These are phyloP conservation scores for Guyanaporus albipodus DNA, from an alignment of 768 basidiomycete species.

Conservation along the genomic window DNA sequence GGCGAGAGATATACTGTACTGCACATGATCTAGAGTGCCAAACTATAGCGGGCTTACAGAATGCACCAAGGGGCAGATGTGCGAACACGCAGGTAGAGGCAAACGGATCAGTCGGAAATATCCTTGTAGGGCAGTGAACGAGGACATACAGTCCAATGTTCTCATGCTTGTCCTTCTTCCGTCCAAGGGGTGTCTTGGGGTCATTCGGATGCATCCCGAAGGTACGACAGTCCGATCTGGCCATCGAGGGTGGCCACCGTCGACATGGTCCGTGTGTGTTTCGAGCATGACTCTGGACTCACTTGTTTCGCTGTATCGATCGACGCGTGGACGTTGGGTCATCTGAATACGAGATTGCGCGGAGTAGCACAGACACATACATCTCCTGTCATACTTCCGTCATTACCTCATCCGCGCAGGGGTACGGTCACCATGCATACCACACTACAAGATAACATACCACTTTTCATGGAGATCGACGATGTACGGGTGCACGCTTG, in stretches of 20 bases:
- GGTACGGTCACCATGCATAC: too few species aligned
- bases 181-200: slow-evolving; percentile 59
- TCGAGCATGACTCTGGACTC: slow-evolving; percentile 3
- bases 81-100: background rate
- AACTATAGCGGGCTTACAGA: too few species aligned
- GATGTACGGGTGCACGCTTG: too few species aligned
- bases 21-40: too few species aligned
- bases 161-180: slow-evolving; percentile 76
- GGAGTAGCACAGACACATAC: too few species aligned
- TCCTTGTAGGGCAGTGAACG: background rate
- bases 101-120: background rate
- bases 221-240: slow-evolving; percentile 65
- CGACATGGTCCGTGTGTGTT: background rate
- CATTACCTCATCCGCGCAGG: too few species aligned
- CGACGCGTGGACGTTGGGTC: background rate
- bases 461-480: too few species aligned
- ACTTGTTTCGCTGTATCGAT: slow-evolving; percentile 23
- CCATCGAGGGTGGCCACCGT: slow-evolving; percentile 64
- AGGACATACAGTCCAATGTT: slow-evolving; percentile 79
- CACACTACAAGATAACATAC: too few species aligned
- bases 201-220: slow-evolving; percentile 87
- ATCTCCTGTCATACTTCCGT: too few species aligned
- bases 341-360: too few species aligned
- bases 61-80: background rate
- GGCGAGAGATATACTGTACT: too few species aligned